phyloP scores from a whole-genome alignment of 108 stramenopile genomes.

The Mayamaea pseudoterrestris region DNA sequence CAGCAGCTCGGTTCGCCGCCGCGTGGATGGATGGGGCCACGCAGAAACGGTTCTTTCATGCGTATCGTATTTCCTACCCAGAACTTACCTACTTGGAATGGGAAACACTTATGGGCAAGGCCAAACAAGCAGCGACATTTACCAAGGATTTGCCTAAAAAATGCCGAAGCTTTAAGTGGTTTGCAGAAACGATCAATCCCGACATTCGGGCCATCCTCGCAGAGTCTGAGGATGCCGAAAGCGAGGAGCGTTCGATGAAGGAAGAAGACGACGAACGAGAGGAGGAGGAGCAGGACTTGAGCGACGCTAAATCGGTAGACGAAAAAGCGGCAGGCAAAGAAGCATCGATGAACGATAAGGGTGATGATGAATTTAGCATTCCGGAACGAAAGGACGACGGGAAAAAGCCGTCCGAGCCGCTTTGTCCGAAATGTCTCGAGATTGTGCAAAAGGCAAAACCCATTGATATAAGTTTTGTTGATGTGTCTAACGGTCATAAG shows the following conservation, averaged over 20 bases:
- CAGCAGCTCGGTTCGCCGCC: slow-evolving; percentile 49
- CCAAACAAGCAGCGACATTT: slow-evolving; percentile 26
- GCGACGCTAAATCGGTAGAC: not conserved
- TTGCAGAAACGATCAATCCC: slow-evolving; percentile 31
- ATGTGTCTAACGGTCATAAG: slow-evolving; percentile 41
- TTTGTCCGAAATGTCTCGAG: slow-evolving; percentile 33
- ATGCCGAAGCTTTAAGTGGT: slow-evolving; percentile 76
- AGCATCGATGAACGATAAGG: not conserved
- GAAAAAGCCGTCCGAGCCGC: slow-evolving; percentile 47
- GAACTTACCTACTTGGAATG: slow-evolving; percentile 30
- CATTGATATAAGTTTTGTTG: slow-evolving; percentile 49
- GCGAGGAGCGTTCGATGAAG: slow-evolving; percentile 1
- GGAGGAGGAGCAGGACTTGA: not conserved
- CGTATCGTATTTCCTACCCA: slow-evolving; percentile 18
- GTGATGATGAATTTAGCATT: slow-evolving; percentile 5
- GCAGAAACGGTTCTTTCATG: slow-evolving; percentile 24
- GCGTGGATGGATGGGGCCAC: slow-evolving; percentile 58
- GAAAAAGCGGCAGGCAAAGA: slow-evolving; percentile 2
- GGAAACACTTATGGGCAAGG: slow-evolving; percentile 39
- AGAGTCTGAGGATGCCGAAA: slow-evolving; percentile 7
- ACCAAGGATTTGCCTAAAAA: slow-evolving; percentile 28
- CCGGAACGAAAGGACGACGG: slow-evolving; percentile 8
- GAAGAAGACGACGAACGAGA: not conserved
- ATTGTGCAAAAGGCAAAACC: slow-evolving; percentile 52
- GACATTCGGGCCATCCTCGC: slow-evolving; percentile 21